Evolutionary conservation across 495 filamentous ascomycete species (phyloP), one percentile per base, ranked within the genome.

Genomic region (Penicillium alfredii): DNA sequence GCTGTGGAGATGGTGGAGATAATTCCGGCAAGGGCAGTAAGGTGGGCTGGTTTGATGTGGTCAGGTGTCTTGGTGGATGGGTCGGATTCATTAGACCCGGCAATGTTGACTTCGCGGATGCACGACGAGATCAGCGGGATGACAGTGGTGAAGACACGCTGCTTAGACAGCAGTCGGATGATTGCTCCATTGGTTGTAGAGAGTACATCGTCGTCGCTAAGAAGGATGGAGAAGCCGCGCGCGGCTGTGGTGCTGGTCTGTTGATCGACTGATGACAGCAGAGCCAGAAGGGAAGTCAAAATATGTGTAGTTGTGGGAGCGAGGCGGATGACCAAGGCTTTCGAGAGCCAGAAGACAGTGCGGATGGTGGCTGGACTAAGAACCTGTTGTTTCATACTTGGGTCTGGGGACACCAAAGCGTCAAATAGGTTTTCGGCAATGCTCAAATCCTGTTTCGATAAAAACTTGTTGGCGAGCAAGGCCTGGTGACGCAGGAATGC

Each of bases 381-480:
- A 16, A 33, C 40, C 37, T 51, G 17, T 17, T 38, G 20, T 21
- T n/a, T n/a, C n/a, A n/a, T n/a, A n/a, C n/a, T n/a, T n/a, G n/a
- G n/a, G n/a, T 48, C 28, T 19, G 42, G 26, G 30, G 58, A 37
- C 22, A 76, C 46, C 6, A 73, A 51, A 27, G 53, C 41, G 33
- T 56, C 46, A 14, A 68, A 56, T 4, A 60, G 44, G 2, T 47
- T 42, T 6, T 61, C 51, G 8, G 59, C 63, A 11, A 53, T 42
- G 5, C 32, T 22, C 4, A 78, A 44, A 6, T 68, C 61, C 7
- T 68, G 39, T 25, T 73, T 67, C n/a, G 71, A 55, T 11, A 77
- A 49, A 56, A 72, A 82, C 60, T 86, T 85, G 54, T 86, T 85
- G 20, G 73, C 61, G 11, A 84, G 44, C n/a, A 85, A 56, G 14